Conservation (phyloP, 169 alveolate genomes). For the Plasmodium relictum region DNA sequence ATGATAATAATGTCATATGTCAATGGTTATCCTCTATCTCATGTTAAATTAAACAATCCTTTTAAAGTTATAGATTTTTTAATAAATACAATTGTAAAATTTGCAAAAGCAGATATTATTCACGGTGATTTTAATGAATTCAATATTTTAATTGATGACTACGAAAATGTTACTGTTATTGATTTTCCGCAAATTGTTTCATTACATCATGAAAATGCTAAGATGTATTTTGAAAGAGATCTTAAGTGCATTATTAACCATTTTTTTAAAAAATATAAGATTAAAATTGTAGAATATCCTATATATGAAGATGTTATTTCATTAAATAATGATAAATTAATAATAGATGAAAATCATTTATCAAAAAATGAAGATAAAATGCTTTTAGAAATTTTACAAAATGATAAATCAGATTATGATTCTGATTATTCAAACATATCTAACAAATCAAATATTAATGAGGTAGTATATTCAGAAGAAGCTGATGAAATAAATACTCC, state of each 20-base stretch:
- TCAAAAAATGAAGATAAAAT: slow-evolving; percentile 15
- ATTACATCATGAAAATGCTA: slow-evolving; percentile 96
- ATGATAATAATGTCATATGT: slow-evolving; percentile 97
- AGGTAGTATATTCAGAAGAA: slow-evolving; percentile 4
- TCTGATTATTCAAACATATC: slow-evolving; percentile 12
- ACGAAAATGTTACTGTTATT: slow-evolving; percentile 91
- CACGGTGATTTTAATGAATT: slow-evolving; percentile 99
- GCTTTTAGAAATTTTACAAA: slow-evolving; percentile 28
- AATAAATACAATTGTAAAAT: slow-evolving; percentile 84
- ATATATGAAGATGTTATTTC: slow-evolving; percentile 78
- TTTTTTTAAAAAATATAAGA: slow-evolving; percentile 93
- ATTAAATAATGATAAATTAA: slow-evolving; percentile 22
- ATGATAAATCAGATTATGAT: slow-evolving; percentile 55
- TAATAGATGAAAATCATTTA: slow-evolving; percentile 8
- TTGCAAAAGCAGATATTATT: slow-evolving; percentile 96
- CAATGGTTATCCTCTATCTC: slow-evolving; percentile 95
- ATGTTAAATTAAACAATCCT: slow-evolving; percentile 84
- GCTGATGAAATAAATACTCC: too few relatives aligned
- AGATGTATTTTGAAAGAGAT: slow-evolving; percentile 95
- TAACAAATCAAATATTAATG: slow-evolving; percentile 3
- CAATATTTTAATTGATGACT: slow-evolving; percentile 93
- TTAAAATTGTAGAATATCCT: slow-evolving; percentile 93
- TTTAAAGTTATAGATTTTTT: slow-evolving; percentile 1
- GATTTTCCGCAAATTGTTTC: slow-evolving; percentile 99
- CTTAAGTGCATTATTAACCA: slow-evolving; percentile 93